These are phyloP conservation scores for Pseudozyma hubeiensis DNA, from an alignment of 1,284 basidiomycete genomes.

Conservation along the genomic window DNA sequence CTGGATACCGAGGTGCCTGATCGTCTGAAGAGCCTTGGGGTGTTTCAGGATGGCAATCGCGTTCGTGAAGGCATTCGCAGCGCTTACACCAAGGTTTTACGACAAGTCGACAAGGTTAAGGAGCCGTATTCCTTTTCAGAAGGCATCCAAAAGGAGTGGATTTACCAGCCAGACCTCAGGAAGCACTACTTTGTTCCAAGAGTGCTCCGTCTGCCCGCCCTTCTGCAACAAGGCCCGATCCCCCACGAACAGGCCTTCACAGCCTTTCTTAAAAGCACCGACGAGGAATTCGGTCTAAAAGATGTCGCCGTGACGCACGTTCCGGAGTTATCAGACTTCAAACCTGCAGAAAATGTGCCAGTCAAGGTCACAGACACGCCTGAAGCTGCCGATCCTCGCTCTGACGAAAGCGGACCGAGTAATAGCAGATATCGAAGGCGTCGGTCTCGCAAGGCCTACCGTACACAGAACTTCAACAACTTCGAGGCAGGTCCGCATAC, in stretches of 20 bases:
- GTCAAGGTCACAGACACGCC: not conserved
- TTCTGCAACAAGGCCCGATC: constrained; percentile 23
- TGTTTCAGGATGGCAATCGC: constrained; percentile 31
- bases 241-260: constrained; percentile 15
- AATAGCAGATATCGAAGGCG: not conserved
- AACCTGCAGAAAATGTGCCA: not conserved
- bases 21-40: constrained; percentile 11
- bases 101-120: constrained; percentile 13
- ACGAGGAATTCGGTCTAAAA: constrained; percentile 8
- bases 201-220: constrained; percentile 28
- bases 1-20: constrained; percentile 22
- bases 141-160: constrained; percentile 25
- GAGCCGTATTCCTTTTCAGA: constrained; percentile 17
- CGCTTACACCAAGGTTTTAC: constrained; percentile 8
- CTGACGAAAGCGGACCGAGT: too few relatives aligned
- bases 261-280: constrained; percentile 5
- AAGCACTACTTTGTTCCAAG: constrained; percentile 38
- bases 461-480: too few relatives aligned
- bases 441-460: too few relatives aligned
- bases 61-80: constrained; percentile 26
- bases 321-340: not conserved
- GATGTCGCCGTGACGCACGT: constrained; percentile 9
- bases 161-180: constrained; percentile 32
- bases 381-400: not conserved
- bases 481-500: too few relatives aligned